Base-by-base conservation (phyloP, 2,329 filamentous ascomycete species). In the Sporothrix dimorphospora region DNA sequence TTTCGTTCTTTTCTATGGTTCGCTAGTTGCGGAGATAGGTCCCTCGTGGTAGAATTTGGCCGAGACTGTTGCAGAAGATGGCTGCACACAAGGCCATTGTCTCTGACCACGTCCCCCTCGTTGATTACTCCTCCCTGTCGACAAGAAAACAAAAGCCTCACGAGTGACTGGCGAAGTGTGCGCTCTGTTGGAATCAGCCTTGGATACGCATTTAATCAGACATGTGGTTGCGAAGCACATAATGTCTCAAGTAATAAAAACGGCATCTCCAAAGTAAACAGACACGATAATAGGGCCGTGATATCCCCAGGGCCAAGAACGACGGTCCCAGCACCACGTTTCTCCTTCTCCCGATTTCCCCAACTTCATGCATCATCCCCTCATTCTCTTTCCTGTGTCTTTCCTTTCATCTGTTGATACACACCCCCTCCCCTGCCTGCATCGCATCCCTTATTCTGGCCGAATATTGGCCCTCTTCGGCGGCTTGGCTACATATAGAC, bases 231-330 rank as follows among this genome's bases (percentile, higher is more conserved):
- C 9, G 11, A 12, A 3, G 57, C 57, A 61, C 57, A 61, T 24
- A 61, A 24, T 16, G 40, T 34, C 34, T 12, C 27, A 8, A 19
- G 2, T 19, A 5, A 14, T 4, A 57, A 57, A 57, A 57, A 19
- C 16, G 53, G 53, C 53, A 57, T 57, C 53, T n/a, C 6, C 19
- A 14, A 14, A 34, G 24, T 57, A 57, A 57, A 57, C 53, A 57
- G 27, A 27, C 53, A 27, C 24, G 12, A 57, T 30, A 57, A 40
- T 61, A 40, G 57, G 16, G 21, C 55, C 55, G 55, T 40, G 55
- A 61, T 61, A 61, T 14, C 57, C 57, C 57, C 57, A 61, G 8
- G n/a, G n/a, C 53, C 53, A 57, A 57, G 53, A 24, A 12, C 40
- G 34, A 40, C 19, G n/a, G 34, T n/a, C n/a, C 57, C 34, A 61